These are phyloP conservation scores for Pugionium dolabratum DNA, from an alignment of 345 rosid species.

Conservation along the genomic window DNA sequence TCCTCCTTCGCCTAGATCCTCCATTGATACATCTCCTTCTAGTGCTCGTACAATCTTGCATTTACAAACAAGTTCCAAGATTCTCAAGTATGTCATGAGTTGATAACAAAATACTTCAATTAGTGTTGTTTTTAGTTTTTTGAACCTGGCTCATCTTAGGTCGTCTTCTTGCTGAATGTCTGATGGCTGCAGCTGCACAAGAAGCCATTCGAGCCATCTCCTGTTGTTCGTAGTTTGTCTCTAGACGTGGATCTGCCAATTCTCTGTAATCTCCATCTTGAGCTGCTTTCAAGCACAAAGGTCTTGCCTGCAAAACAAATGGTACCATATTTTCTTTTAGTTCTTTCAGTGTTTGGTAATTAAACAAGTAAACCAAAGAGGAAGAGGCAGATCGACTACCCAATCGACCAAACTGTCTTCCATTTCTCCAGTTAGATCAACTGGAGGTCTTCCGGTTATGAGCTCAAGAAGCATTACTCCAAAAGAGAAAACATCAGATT, in stretches of 20 bases:
- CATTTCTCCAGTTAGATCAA: conserved; percentile 55
- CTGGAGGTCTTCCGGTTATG: conserved; percentile 72
- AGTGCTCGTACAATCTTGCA: conserved; percentile 64
- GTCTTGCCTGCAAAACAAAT: conserved; percentile 65
- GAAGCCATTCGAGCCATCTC: conserved; percentile 79
- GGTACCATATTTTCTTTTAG: neutral
- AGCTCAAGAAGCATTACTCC: conserved; percentile 89
- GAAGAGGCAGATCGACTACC: conserved; percentile 41
- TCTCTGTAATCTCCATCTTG: conserved; percentile 55
- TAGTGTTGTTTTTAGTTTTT: neutral
- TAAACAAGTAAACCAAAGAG: neutral
- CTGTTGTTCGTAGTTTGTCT: conserved; percentile 46
- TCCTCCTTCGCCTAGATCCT: conserved; percentile 56
- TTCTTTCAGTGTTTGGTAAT: neutral
- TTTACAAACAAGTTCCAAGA: conserved; percentile 22
- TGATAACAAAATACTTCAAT: neutral
- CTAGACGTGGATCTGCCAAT: conserved; percentile 71
- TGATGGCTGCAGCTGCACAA: conserved; percentile 71
- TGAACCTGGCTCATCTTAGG: conserved; percentile 88
- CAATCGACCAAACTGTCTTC: conserved; percentile 92
- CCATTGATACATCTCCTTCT: conserved; percentile 64
- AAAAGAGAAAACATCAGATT: conserved; percentile 88
- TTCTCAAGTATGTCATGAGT: conserved; percentile 1
- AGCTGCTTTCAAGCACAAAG: conserved; percentile 51
- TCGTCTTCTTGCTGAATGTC: conserved; percentile 71